Conservation (phyloP, 805 yeast genomes). For the Wickerhamiella azyma region DNA sequence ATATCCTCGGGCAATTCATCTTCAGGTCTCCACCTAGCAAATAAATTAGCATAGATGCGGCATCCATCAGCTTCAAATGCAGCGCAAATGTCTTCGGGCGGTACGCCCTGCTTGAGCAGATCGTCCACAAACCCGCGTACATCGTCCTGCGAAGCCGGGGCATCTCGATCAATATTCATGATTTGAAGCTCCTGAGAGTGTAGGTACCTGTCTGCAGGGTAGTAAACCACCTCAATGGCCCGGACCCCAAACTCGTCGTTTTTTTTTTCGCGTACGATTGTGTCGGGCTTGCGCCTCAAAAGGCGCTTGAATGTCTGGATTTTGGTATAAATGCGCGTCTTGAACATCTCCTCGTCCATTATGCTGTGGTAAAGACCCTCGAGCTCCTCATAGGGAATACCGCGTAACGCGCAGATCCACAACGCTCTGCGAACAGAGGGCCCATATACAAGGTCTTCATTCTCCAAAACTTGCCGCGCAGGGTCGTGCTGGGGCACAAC, state of each 20-base stretch:
- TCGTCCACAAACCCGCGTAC: background rate
- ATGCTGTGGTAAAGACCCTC: background rate
- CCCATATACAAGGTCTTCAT: background rate
- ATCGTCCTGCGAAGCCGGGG: background rate
- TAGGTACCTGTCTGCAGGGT: background rate
- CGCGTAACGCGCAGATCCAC: conserved; percentile 1
- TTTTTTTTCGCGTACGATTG: background rate
- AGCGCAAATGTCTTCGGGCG: background rate
- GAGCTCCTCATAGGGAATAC: background rate
- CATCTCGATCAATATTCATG: background rate
- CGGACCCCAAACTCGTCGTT: background rate
- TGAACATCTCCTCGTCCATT: background rate
- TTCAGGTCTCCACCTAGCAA: background rate
- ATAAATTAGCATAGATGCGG: background rate
- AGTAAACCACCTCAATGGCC: background rate
- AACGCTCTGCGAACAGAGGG: background rate
- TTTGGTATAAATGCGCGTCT: background rate
- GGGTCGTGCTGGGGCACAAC: too few relatives aligned
- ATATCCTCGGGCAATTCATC: background rate
- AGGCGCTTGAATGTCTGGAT: background rate
- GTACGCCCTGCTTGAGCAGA: background rate
- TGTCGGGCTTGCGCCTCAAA: background rate
- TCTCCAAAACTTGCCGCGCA: background rate
- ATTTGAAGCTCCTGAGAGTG: background rate
- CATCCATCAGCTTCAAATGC: background rate